Base-by-base conservation (phyloP, 1,284 basidiomycete genomes). In the Golubevia sp. region DNA sequence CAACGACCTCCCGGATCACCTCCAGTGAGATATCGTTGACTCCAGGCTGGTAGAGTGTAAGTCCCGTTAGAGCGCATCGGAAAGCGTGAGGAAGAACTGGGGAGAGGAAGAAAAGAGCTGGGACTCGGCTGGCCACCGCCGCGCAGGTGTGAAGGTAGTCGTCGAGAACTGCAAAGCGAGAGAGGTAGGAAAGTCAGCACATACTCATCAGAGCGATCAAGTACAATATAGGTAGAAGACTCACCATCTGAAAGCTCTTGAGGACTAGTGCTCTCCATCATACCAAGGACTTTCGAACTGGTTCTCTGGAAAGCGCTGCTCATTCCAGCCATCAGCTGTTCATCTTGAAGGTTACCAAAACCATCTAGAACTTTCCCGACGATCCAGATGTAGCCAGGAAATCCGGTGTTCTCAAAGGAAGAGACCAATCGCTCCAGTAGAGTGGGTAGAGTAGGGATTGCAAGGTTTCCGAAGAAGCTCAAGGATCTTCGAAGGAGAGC, bases 351-450 rank as follows among this genome's bases (percentile, higher is more conserved):
- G 11, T 34, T 34, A 34, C 30, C 30, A 11, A 34, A 34, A 34
- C 30, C 30, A 34, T 64, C 2, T 69, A 84, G 67, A 23, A 91
- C 85, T 84, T 97, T 97, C 55, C 93, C 91, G 18, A 90, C 89
- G 68, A 99, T 94, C 97, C 97, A 99, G 13, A 98, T 84, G 84
- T 94, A 98, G 71, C 92, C 91, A 0, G 95, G 89, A 76, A 90
- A 90, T 0, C 92, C 92, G 0, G 92, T 93, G 18, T 87, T 85
- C 70, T 93, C 91, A 76, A 98, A 99, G 13, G 88, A 88, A 3
- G 87, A 76, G 0, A 90, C 88, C 89, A 98, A 90, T 56, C 93
- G 88, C 18, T 88, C 87, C 54, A 97, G 82, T 0, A 96, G 86
- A 0, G 89, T 86, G 21, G 92, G 88, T 7, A 92, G 86, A 50